These are phyloP conservation scores for Symbiodinium natans DNA, from an alignment of 73 alveolate species.

Conservation along the genomic window DNA sequence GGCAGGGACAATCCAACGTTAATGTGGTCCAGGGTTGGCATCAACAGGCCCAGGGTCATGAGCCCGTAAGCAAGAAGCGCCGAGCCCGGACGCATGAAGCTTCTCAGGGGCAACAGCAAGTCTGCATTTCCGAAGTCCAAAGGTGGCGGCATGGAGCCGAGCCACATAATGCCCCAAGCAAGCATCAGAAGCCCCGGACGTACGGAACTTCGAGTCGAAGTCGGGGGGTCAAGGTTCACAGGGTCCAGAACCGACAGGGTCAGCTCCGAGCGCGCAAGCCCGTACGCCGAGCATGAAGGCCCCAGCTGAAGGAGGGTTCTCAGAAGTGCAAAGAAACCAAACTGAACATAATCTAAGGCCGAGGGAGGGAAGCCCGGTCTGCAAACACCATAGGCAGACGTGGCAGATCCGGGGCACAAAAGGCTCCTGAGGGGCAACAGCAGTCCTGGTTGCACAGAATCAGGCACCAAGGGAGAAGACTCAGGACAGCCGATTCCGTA, in stretches of 20 bases:
- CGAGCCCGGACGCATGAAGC: neutral
- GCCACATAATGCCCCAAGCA: conserved; percentile 40
- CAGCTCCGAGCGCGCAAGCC: neutral
- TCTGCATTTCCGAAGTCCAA: conserved; percentile 13
- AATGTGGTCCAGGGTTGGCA: neutral
- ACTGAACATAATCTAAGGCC: conserved; percentile 30
- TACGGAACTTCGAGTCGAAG: conserved; percentile 33
- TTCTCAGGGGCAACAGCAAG: neutral
- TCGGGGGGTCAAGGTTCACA: conserved; percentile 5
- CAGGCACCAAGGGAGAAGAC: neutral
- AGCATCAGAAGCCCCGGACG: neutral
- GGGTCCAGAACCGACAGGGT: neutral
- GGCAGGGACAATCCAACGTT: neutral
- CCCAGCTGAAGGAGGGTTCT: neutral
- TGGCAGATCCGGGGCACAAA: neutral
- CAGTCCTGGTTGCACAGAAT: neutral
- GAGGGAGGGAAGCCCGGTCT: neutral
- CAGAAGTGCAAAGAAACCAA: neutral
- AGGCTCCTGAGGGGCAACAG: neutral
- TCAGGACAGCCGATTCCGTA: neutral
- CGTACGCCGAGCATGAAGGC: neutral
- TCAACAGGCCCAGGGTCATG: neutral
- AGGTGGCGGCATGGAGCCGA: neutral
- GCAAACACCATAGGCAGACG: neutral
- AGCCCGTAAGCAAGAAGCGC: neutral